Evolutionary conservation across 768 basidiomycete genomes (phyloP), one percentile per base, ranked within the genome.

Genomic region (Cystofilobasidium macerans): DNA sequence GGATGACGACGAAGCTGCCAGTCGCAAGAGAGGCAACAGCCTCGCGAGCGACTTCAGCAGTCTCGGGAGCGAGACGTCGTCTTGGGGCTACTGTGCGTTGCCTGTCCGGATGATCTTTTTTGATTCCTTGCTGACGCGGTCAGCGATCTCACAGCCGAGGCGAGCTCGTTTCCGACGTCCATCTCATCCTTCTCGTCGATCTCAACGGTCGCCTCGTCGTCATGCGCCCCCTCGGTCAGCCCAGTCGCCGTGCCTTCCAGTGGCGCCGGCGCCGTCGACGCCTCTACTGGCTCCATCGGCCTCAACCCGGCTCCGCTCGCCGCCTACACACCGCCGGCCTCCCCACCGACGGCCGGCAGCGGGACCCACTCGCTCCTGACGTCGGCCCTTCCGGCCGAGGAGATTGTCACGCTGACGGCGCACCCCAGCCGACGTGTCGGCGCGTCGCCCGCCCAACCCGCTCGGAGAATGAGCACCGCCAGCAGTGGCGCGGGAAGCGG

Each of bases 11-110:
- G n/a, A n/a, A n/a, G n/a, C n/a, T n/a, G n/a, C n/a, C n/a, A n/a
- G 36, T 9, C 3, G 35, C n/a, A 3, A n/a, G 26, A 5, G 57
- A n/a, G 40, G 40, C 30, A n/a, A 36, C 8, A 58, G 57, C 57
- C 16, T 42, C n/a, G 35, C 57, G 57, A 58, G 36, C 57, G 35
- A 40, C 26, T 9, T 38, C n/a, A 58, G 57, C 57, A 58, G 35
- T 6, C 13, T 1, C 11, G 57, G 32, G 35, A 58, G 57, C 35
- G 35, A 58, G 16, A 32, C 12, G 35, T 33, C 30, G 30, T n/a
- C n/a, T n/a, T 58, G 35, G 57, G 35, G 12, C 12, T 20, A 24
- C 35, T 67, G 68, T 79, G 5, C 82, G 59, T 76, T 76, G 71
- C 75, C 74, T 74, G 5, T 53, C 68, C n/a, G 28, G 48, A 22